Evolutionary conservation across 257 asterid genomes (phyloP).

Genomic region (Knoxia roxburghii): DNA sequence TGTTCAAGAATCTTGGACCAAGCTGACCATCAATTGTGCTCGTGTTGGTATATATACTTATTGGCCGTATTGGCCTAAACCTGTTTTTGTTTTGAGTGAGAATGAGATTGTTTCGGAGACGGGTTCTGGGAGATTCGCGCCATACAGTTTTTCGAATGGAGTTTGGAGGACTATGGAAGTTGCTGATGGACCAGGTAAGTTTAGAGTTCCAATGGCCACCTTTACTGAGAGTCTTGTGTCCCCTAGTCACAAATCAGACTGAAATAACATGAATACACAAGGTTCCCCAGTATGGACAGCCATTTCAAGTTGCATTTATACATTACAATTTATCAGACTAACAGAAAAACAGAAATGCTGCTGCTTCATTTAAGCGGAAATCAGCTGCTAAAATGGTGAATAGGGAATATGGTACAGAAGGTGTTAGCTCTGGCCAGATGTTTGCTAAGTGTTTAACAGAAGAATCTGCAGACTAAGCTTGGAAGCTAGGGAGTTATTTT

Average conservation of each 20-base stretch:
- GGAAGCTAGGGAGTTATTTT: no score
- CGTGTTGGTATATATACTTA: not conserved
- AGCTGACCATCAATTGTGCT: conserved; percentile 13
- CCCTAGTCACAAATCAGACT: conserved; percentile 17
- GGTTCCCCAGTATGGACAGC: no score
- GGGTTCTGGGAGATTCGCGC: conserved; percentile 12
- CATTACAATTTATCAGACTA: no score
- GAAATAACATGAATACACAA: not conserved
- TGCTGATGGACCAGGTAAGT: no score
- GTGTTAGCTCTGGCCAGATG: no score
- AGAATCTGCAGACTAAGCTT: no score
- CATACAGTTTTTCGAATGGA: conserved; percentile 11
- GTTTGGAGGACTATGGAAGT: not conserved
- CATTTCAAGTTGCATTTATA: no score
- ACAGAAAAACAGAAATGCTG: no score
- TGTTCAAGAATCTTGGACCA: conserved; percentile 30
- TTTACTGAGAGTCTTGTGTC: conserved; percentile 31
- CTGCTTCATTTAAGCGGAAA: no score
- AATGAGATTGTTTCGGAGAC: conserved; percentile 20
- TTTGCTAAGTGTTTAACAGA: no score
- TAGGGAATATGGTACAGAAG: no score
- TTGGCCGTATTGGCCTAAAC: conserved; percentile 10
- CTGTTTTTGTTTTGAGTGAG: conserved; percentile 19
- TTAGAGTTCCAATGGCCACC: not conserved
- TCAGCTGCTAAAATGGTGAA: no score